Evolutionary conservation across 2,329 filamentous ascomycete genomes (phyloP), one percentile per base, ranked within the genome.

Genomic region (Bipolaris gigantea): DNA sequence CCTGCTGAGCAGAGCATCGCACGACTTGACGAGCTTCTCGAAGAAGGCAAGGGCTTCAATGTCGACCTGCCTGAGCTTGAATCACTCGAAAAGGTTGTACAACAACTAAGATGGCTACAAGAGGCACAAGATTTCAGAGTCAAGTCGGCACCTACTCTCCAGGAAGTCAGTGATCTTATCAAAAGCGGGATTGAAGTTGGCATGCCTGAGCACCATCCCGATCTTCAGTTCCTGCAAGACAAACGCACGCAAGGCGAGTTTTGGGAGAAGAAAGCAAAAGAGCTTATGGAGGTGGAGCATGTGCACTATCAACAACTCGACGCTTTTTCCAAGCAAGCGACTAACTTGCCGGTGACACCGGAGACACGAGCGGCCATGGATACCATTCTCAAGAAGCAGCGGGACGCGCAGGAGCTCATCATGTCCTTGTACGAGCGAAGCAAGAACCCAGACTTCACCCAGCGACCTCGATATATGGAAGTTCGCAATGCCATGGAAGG

Each of bases 291-390:
- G n/a, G 92, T 92, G 8, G 93, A 97, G 67, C 82, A 88, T 38
- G 88, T 97, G 10, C 92, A 97, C 75, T 97, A 96, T 67, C 90
- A 92, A 48, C 94, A 99, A 71, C 83, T 99, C 0, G 94, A 97
- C 73, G 91, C 93, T 0, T 80, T 99, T 5, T 95, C 92, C 1
- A 85, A 85, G 45, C 93, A 97, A 76, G 92, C 92, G 1, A 80
- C 85, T 32, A 82, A 83, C 5, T 80, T 97, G 16, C 93, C 94
- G 0, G 92, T 97, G 18, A 89, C 89, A 1, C 79, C 85, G 4
- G 89, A 92, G 32, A 97, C 92, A 0, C 81, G 96, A 21, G 84
- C 85, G 7, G 83, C 86, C 8, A 90, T 99, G 23, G 94, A 99
- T 66, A 88, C 91, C 44, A 97, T 97, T 51, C 79, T 99, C 53